These are phyloP conservation scores for Ustilago trichophora DNA, from an alignment of 1,284 basidiomycete species.

Conservation along the genomic window DNA sequence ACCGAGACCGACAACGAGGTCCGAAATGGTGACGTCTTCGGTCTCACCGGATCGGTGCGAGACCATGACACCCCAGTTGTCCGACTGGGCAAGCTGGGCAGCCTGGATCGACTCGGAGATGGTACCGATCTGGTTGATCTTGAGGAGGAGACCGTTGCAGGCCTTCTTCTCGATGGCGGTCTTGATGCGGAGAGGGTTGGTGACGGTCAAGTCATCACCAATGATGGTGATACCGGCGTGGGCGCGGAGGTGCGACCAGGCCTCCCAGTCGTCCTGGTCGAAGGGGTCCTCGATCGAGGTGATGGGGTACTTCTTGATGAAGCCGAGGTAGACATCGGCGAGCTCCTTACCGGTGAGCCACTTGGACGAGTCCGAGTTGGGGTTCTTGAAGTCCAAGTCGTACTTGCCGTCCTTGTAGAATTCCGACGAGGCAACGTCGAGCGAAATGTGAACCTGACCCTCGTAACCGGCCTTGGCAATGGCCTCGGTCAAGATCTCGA, in stretches of 20 bases:
- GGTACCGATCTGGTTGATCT: constrained; percentile 94
- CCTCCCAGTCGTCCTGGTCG: constrained; percentile 99
- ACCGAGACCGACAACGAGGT: constrained; percentile 92
- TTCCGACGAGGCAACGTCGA: constrained; percentile 98
- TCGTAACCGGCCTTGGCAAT: constrained; percentile 98
- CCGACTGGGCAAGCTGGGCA: constrained; percentile 93
- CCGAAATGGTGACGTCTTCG: constrained; percentile 80
- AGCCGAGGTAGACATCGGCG: constrained; percentile 85
- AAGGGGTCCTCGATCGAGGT: constrained; percentile 98
- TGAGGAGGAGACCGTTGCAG: constrained; percentile 97
- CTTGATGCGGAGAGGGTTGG: constrained; percentile 97
- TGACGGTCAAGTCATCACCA: constrained; percentile 97
- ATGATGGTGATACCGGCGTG: constrained; percentile 76
- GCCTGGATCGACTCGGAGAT: constrained; percentile 98
- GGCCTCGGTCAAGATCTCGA: constrained; percentile 93
- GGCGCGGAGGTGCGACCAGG: constrained; percentile 87
- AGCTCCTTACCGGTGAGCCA: constrained; percentile 94
- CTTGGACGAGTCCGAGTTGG: constrained; percentile 94
- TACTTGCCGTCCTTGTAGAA: constrained; percentile 99
- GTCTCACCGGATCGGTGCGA: constrained; percentile 95
- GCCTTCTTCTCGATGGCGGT: constrained; percentile 99
- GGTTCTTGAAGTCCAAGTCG: constrained; percentile 99
- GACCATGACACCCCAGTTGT: constrained; percentile 99
- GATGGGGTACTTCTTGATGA: constrained; percentile 67
- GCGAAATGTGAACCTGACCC: constrained; percentile 97